Evolutionary conservation across 257 asterid species (phyloP), one percentile per base, ranked within the genome.

Genomic region (Penstemon barbatus): DNA sequence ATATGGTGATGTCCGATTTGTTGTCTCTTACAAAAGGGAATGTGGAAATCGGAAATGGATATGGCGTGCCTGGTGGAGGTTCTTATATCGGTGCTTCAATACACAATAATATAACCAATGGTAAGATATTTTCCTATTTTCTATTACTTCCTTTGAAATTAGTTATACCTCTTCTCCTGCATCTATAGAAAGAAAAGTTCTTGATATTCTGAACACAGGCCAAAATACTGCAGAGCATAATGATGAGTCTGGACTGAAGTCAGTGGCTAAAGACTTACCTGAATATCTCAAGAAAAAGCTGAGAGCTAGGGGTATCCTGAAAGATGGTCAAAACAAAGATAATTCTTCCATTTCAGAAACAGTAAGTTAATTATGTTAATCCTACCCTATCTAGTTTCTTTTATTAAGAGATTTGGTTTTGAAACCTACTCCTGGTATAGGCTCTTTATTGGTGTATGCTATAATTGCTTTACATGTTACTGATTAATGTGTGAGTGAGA

Each of bases 61-160:
- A 94, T 71, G 99, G 99, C n/a, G 99, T 94, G 77, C 99, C 99
- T 10, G 97, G 99, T 53, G 97, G 99, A 43, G 95, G 92, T 78
- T 97, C 97, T 79, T 89, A 87, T 82, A 75, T 80, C 73, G 84
- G 85, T 78, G 66, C 86, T 75, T 77, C 87, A 50, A 71, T 61
- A 11, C 74, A 80, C 15, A 74, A 57, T 71, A 36, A 36, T 67
- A 18, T 36, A 60, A 65, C 44, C 59, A 51, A 73, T 69, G 81
- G 94, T 89, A 84, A 78, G 83, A 68, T 75, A 63, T 53, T 57
- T 59, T 38, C 74, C 13, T 64, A 59, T 53, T 41, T 37, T 68
- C 57, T 55, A 43, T 71, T 18, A n/a, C 65, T 67, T 75, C 50
- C 65, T 54, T 15, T 73, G 66, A 56, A 70, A 56, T 50, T 60